Base-by-base conservation (phyloP, 1,139 yeast genomes). In the Sugiyamaella grinbergsii region DNA sequence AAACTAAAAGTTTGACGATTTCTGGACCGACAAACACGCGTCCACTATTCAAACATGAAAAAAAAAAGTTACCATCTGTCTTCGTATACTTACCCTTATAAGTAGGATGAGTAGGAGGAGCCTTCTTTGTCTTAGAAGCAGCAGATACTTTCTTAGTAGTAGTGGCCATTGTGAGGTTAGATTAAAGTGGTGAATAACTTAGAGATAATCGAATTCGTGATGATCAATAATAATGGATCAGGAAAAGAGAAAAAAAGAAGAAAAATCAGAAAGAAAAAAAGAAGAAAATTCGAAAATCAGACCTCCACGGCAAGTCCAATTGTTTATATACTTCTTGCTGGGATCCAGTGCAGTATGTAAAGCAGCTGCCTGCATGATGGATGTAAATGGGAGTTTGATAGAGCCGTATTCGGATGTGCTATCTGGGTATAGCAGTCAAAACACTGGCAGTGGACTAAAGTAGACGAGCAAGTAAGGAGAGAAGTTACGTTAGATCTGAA, bases 71-170 rank as follows among this genome's bases (percentile, higher is more conserved):
- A n/a, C n/a, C n/a, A 26, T 8, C 29, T 11, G 10, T 8, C 29
- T n/a, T 6, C 42, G 8, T 31, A 20, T n/a, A 39, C 63, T 52
- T 61, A 70, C 73, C 75, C 61, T 71, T 72, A 61, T 71, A 72
- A 32, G 75, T 66, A 51, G 75, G 75, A 58, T 72, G 76, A 36
- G 68, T 60, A 42, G 71, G 55, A 37, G 65, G 55, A 34, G 60
- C 54, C 60, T 61, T 58, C 57, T 58, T 59, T 51, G 61, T 24
- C 51, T 54, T 52, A 19, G 51, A 51, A 47, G 57, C 54, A 54
- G 55, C 56, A 29, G 53, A 39, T 33, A 53, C 46, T 41, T 57
- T 58, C 53, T 57, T 58, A 36, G 56, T 51, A 31, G 50, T 42
- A 19, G 47, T 45, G 16, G 58, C 52, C 62, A 59, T 55, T 47